These are phyloP conservation scores for Terana coerulea DNA, from an alignment of 768 basidiomycete genomes.

Conservation along the genomic window DNA sequence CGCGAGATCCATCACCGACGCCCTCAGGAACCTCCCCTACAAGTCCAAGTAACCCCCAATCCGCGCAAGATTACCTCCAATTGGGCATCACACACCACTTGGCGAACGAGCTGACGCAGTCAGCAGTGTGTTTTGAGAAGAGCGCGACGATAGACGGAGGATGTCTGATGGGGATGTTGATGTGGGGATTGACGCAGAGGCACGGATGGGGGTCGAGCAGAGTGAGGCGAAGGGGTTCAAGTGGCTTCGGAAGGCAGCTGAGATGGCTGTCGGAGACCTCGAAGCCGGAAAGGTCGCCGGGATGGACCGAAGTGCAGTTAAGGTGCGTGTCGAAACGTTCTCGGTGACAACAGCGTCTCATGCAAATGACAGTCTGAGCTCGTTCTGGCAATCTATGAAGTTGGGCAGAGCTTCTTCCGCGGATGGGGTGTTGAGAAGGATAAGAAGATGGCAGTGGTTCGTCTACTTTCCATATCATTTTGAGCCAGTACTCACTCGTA, in stretches of 20 bases:
- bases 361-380: conserved; percentile 65
- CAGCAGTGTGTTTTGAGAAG: conserved; percentile 71
- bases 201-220: conserved; percentile 86
- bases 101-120: conserved; percentile 63
- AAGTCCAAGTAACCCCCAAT: conserved; percentile 20
- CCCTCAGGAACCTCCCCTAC: conserved; percentile 5
- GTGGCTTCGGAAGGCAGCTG: conserved; percentile 82
- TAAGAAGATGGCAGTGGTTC: conserved; percentile 83
- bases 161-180: conserved; percentile 86
- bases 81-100: conserved; percentile 79
- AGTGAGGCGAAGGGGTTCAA: conserved; percentile 77
- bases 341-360: not conserved
- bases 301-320: conserved; percentile 50
- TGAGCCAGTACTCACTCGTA: not conserved
- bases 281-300: conserved; percentile 57
- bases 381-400: conserved; percentile 86
- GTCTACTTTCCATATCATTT: conserved; percentile 26
- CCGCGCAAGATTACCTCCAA: conserved; percentile 67
- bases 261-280: conserved; percentile 72
- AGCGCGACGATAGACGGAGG: conserved; percentile 73
- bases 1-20: conserved; percentile 6
- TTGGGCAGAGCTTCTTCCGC: conserved; percentile 89
- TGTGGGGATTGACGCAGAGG: conserved; percentile 83
- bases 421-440: conserved; percentile 89
- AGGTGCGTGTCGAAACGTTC: conserved; percentile 39